These are phyloP conservation scores for Mucor indicus DNA, from an alignment of 371 early-diverging fungal species.

Conservation along the genomic window DNA sequence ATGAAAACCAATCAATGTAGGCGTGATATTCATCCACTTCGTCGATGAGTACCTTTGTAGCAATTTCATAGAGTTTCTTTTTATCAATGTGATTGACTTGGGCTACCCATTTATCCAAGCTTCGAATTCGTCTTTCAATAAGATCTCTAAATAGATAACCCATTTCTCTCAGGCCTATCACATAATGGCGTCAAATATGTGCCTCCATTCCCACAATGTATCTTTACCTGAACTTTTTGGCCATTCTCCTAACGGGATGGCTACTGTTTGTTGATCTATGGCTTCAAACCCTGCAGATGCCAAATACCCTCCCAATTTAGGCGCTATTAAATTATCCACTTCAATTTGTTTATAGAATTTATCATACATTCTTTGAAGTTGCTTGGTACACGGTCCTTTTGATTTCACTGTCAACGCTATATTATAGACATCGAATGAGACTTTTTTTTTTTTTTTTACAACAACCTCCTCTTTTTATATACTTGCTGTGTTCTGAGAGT, in stretches of 20 bases:
- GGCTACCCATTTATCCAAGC: constrained; percentile 14
- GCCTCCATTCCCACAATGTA: too few species aligned
- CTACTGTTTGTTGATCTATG: background rate
- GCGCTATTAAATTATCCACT: background rate
- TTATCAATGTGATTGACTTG: constrained; percentile 2
- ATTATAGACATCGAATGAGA: background rate
- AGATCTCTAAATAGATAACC: constrained; percentile 23
- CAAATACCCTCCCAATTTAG: constrained; percentile 1
- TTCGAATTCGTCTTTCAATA: constrained; percentile 11
- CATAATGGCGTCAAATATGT: background rate
- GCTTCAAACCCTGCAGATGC: constrained; percentile 4
- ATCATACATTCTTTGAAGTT: background rate
- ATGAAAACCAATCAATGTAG: constrained; percentile 8
- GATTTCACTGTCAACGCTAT: background rate
- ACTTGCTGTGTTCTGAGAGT: constrained; percentile 12
- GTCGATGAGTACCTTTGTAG: constrained; percentile 8
- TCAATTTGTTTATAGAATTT: constrained; percentile 1
- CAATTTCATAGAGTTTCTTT: background rate
- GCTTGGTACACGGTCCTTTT: background rate
- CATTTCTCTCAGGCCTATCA: constrained; percentile 12
- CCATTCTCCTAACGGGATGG: constrained; percentile 26
- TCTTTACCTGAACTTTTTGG: background rate
- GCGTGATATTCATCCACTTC: constrained; percentile 4
- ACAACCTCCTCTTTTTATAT: too few species aligned
- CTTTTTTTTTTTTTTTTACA: background rate